Evolutionary conservation across 306 rosid species (phyloP).

Genomic region (Quercus aquifolioides): DNA sequence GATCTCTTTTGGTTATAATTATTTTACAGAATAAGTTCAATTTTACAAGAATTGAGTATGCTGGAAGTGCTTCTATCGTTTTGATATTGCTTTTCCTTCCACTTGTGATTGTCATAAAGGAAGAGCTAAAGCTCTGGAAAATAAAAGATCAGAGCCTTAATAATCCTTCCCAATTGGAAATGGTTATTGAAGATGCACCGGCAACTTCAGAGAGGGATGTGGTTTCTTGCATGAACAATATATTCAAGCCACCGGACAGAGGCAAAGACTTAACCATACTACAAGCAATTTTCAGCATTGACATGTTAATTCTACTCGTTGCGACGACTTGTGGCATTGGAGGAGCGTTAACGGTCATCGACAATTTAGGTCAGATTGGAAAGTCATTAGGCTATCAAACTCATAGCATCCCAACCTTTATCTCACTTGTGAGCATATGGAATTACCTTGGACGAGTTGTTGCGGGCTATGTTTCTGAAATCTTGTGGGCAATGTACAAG

Average conservation of each 20-base stretch:
- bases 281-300: conserved; percentile 69
- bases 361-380: conserved; percentile 73
- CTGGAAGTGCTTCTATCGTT: conserved; percentile 33
- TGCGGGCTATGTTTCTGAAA: conserved; percentile 51
- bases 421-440: conserved; percentile 72
- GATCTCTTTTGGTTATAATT: conserved; percentile 51
- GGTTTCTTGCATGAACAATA: conserved; percentile 20
- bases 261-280: conserved; percentile 63
- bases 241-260: conserved; percentile 50
- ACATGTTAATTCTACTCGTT: conserved; percentile 48
- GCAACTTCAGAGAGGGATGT: not conserved
- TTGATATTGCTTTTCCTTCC: conserved; percentile 45
- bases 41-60: conserved; percentile 30
- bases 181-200: conserved; percentile 16
- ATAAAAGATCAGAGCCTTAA: not conserved
- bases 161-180: conserved; percentile 4
- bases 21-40: conserved; percentile 37
- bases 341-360: conserved; percentile 58
- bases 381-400: conserved; percentile 48
- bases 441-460: conserved; percentile 56
- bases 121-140: conserved; percentile 40
- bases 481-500: conserved; percentile 44
- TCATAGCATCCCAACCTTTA: conserved; percentile 48
- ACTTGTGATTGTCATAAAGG: conserved; percentile 36
- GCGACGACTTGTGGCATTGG: conserved; percentile 42